Conservation (phyloP, 306 rosid genomes). For the Cicer bijugum region DNA sequence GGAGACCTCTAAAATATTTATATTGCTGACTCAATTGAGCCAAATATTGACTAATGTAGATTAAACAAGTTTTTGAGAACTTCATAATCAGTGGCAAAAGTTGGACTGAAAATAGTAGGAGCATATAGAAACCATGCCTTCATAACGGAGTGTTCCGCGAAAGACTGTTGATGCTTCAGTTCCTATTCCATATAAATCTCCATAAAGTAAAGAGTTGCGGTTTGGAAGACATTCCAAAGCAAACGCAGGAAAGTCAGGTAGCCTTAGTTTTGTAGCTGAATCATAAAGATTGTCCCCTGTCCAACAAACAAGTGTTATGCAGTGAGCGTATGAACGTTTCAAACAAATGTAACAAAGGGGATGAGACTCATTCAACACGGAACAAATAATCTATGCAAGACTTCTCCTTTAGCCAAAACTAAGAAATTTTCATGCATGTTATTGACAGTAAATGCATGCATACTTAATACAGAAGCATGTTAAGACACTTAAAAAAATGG, state of each 20-base stretch:
- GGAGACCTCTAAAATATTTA: too few relatives aligned
- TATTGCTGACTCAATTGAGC: too few relatives aligned
- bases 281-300: slow-evolving; percentile 79
- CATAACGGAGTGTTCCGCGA: slow-evolving; percentile 95
- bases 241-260: slow-evolving; percentile 89
- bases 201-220: slow-evolving; percentile 79
- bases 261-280: slow-evolving; percentile 71
- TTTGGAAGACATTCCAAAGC: slow-evolving; percentile 91
- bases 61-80: slow-evolving; percentile 20
- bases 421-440: slow-evolving; percentile 20
- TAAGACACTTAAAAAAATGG: neutral
- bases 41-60: slow-evolving; percentile 21
- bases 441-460: slow-evolving; percentile 13
- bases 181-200: slow-evolving; percentile 78
- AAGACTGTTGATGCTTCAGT: slow-evolving; percentile 85
- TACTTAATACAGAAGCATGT: slow-evolving; percentile 2
- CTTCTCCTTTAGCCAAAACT: neutral
- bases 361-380: neutral
- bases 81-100: slow-evolving; percentile 12
- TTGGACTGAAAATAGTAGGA: slow-evolving; percentile 31
- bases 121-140: slow-evolving; percentile 63
- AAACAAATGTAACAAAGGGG: neutral
- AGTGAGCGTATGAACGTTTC: slow-evolving; percentile 36
- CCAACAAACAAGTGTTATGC: slow-evolving; percentile 8
- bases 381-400: slow-evolving; percentile 10